These are phyloP conservation scores for Lepidopterella palustris DNA, from an alignment of 495 filamentous ascomycete genomes.

Conservation along the genomic window DNA sequence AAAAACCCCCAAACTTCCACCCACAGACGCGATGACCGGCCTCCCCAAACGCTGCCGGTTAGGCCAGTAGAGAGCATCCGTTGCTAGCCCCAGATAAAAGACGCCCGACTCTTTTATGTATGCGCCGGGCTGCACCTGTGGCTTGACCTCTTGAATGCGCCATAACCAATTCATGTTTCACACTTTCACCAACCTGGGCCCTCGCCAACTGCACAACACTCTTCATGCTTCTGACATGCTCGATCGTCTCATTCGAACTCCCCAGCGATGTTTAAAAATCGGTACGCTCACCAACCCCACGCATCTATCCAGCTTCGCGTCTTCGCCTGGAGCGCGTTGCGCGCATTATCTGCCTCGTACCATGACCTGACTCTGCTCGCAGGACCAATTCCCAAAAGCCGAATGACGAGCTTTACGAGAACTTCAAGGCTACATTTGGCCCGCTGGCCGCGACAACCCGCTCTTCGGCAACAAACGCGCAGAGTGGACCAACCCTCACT, in stretches of 20 bases:
- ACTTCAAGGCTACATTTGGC: slow-evolving; percentile 75
- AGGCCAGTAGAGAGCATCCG: slow-evolving; percentile 10
- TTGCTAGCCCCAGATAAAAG: slow-evolving; percentile 26
- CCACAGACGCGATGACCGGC: slow-evolving; percentile 17
- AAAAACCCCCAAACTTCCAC: slow-evolving; percentile 2
- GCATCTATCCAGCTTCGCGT: neutral
- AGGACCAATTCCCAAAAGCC: slow-evolving; percentile 86
- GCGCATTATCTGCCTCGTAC: slow-evolving; percentile 2
- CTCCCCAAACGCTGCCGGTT: slow-evolving; percentile 20
- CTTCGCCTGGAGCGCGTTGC: neutral
- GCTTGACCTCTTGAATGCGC: slow-evolving; percentile 26
- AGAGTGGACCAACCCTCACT: slow-evolving; percentile 27
- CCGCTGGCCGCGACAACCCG: slow-evolving; percentile 46
- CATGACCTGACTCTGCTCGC: slow-evolving; percentile 20
- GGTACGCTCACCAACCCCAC: slow-evolving; percentile 25
- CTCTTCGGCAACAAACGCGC: slow-evolving; percentile 24
- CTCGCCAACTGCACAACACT: slow-evolving; percentile 21
- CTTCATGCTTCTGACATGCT: slow-evolving; percentile 18
- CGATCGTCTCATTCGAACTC: slow-evolving; percentile 17
- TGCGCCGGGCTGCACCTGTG: slow-evolving; percentile 19
- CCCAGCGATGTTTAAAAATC: slow-evolving; percentile 38
- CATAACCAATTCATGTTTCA: slow-evolving; percentile 15
- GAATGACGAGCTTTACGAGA: slow-evolving; percentile 71
- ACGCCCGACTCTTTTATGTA: slow-evolving; percentile 18
- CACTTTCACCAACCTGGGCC: slow-evolving; percentile 12